A percentile compares a stretch with the other conserved stretches of the same genome.
These are phyloP conservation scores for Botrytis fabae DNA, from an alignment of 2,329 filamentous ascomycete species.

Conservation along the genomic window DNA sequence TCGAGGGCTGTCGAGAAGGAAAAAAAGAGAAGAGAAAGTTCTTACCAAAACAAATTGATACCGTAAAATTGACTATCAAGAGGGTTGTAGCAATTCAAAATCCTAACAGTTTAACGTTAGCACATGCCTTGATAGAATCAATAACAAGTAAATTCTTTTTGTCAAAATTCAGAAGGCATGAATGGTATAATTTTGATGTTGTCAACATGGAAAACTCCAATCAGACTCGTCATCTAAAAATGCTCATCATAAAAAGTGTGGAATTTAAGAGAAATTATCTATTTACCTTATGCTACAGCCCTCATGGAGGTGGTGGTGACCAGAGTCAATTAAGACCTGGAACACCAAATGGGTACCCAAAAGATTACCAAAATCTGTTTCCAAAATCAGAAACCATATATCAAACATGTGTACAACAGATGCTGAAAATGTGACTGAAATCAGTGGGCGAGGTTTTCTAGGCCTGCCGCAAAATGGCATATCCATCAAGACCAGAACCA, in stretches of 20 bases:
- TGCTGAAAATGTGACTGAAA: conserved; percentile 36
- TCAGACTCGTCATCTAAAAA: conserved; percentile 77
- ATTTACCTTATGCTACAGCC: conserved; percentile 26
- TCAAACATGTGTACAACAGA: conserved; percentile 14
- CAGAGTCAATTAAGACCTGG: conserved; percentile 4
- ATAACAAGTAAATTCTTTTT: conserved; percentile 41
- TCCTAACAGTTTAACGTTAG: conserved; percentile 9
- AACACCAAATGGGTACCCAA: too few species aligned
- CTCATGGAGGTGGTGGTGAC: not conserved
- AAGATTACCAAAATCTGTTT: not conserved
- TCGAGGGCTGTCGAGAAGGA: conserved; percentile 32
- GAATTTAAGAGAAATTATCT: conserved; percentile 21
- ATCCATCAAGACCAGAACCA: conserved; percentile 66
- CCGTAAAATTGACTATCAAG: too few species aligned
- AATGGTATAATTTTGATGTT: conserved; percentile 68
- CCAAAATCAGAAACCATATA: conserved; percentile 17
- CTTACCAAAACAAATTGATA: conserved; percentile 3
- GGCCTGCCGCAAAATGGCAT: conserved; percentile 93
- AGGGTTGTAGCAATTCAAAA: not conserved
- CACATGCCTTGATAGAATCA: conserved; percentile 13
- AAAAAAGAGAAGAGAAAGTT: conserved; percentile 29
- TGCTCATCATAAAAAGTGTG: conserved; percentile 48
- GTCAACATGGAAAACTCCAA: conserved; percentile 71
- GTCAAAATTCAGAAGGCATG: conserved; percentile 56
- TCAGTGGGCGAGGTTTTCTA: conserved; percentile 99